These are phyloP conservation scores for Prunus fruticosa DNA, from an alignment of 306 rosid species.

Conservation along the genomic window DNA sequence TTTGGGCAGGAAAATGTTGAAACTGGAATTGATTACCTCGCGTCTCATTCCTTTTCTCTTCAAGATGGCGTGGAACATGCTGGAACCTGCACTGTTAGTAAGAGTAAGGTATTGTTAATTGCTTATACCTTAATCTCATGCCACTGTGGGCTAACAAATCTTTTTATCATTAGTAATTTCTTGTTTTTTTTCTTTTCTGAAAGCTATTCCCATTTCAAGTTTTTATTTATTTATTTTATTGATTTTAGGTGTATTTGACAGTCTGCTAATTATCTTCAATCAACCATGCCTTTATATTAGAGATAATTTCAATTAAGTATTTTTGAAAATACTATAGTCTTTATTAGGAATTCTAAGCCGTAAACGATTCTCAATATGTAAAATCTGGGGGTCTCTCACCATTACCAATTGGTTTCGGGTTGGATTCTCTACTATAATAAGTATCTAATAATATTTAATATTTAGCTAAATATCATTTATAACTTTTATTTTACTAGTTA, in stretches of 20 bases:
- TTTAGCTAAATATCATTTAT: background rate
- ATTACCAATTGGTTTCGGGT: background rate
- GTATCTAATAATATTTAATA: no score
- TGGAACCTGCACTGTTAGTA: conserved; percentile 57
- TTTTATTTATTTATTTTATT: no score
- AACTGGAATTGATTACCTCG: conserved; percentile 37
- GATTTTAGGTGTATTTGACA: no score
- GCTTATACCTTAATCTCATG: conserved; percentile 3
- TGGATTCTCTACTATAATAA: background rate
- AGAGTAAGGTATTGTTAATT: conserved; percentile 70
- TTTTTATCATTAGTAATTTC: no score
- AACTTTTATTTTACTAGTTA: background rate
- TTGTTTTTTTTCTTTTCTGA: background rate
- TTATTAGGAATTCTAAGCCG: background rate
- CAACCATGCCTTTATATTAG: background rate
- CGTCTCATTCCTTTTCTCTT: conserved; percentile 30
- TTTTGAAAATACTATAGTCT: background rate
- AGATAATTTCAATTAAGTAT: background rate
- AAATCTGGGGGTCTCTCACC: background rate
- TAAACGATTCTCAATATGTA: background rate
- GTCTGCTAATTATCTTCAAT: no score
- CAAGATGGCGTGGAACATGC: conserved; percentile 47
- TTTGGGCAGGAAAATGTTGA: conserved; percentile 58
- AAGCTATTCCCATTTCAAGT: no score
- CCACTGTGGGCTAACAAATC: background rate